Evolutionary conservation across 2,329 filamentous ascomycete genomes (phyloP), one percentile per base, ranked within the genome.

Genomic region (Cercospora sojina): DNA sequence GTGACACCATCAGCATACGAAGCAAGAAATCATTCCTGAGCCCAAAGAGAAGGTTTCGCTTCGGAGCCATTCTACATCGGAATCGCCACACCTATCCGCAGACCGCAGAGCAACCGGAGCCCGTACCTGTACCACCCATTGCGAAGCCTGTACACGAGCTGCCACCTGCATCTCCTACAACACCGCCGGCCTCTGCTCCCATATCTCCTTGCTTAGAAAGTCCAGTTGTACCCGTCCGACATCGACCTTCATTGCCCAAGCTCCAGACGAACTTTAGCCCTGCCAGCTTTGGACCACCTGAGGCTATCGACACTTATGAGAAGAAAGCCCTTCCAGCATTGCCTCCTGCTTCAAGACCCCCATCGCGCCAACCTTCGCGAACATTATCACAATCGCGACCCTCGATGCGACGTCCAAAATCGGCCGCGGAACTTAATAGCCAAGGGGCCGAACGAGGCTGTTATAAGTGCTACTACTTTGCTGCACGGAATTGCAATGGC

Each of bases 401-500:
- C 23, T 69, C 69, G 12, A 16, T 56, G 29, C 57, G n/a, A 43
- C 60, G 60, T 3, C 49, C 57, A 43, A 51, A 64, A 23, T 41
- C 49, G 25, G 31, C 64, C 38, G 29, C 20, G 16, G 60, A 63
- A 16, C 32, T 55, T 7, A 35, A 20, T 12, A 27, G 13, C 13
- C 60, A 23, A 43, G 7, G 29, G 8, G 66, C 71, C n/a, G 76
- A 78, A 53, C 65, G 77, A 13, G 75, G 68, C 41, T 78, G 74
- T 60, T 73, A 74, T 49, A 74, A 72, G 16, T 78, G 77, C 71
- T 77, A 78, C 66, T 78, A 78, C 72, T 77, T 73, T 66, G 73
- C 72, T 20, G 75, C 76, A 29, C 71, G 77, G 25, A 74, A 77
- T 64, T 78, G 77, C 69, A 74, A 76, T 53, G 77, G 77, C 27